phyloP scores from a whole-genome alignment of 306 rosid genomes.

The Urtica urens region DNA sequence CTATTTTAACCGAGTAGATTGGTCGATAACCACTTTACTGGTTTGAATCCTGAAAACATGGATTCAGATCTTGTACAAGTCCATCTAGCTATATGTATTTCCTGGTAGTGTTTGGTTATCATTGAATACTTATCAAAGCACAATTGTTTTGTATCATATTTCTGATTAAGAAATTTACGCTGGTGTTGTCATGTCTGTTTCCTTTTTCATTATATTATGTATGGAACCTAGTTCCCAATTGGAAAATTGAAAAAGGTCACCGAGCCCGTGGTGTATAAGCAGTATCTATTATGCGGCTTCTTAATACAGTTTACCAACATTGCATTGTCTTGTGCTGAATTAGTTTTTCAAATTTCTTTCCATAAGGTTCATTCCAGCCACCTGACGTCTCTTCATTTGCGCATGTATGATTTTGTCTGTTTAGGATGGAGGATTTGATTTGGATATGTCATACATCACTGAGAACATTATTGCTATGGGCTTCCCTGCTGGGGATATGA shows the following conservation, averaged over 20 bases:
- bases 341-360: too few relatives aligned
- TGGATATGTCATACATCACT: slow-evolving; percentile 97
- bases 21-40: not conserved
- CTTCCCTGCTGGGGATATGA: slow-evolving; percentile 97
- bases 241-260: too few relatives aligned
- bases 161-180: too few relatives aligned
- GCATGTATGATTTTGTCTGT: slow-evolving; percentile 12
- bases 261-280: too few relatives aligned
- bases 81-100: not conserved
- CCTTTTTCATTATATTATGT: too few relatives aligned
- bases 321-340: too few relatives aligned
- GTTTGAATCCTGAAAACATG: not conserved
- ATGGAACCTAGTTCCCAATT: too few relatives aligned
- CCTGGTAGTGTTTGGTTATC: not conserved
- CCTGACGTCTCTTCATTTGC: not conserved
- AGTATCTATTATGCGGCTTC: too few relatives aligned
- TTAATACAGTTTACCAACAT: too few relatives aligned
- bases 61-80: not conserved
- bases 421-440: slow-evolving; percentile 91
- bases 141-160: too few relatives aligned
- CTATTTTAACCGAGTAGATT: not conserved
- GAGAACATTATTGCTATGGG: slow-evolving; percentile 99
- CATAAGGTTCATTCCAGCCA: too few relatives aligned
- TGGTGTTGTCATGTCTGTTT: too few relatives aligned
- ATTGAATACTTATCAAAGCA: not conserved